phyloP scores from a whole-genome alignment of 139 green algal genomes.

The Spirogloea muscicola region DNA sequence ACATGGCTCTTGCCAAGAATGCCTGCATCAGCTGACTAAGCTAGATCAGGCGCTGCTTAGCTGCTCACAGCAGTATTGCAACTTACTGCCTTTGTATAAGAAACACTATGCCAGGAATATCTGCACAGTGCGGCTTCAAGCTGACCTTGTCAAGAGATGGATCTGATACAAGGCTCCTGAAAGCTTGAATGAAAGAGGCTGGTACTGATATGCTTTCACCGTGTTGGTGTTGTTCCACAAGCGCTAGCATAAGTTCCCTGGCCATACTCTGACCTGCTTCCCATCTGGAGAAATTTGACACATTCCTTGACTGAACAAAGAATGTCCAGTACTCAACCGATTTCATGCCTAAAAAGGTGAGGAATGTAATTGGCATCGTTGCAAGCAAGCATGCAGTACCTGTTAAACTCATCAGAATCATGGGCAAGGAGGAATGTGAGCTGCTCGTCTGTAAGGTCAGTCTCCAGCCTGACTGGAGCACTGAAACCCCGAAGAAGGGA shows the following conservation, averaged over 20 bases:
- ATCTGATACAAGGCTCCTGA: slow-evolving; percentile 24
- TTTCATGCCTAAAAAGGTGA: no score
- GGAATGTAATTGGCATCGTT: no score
- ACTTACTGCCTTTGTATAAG: no score
- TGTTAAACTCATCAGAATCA: slow-evolving; percentile 88
- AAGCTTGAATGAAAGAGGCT: slow-evolving; percentile 25
- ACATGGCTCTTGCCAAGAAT: slow-evolving; percentile 57
- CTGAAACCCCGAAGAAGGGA: slow-evolving; percentile 89
- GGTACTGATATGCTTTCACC: slow-evolving; percentile 25
- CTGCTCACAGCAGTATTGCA: no score
- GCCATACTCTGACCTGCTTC: slow-evolving; percentile 80
- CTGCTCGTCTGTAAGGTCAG: slow-evolving; percentile 80
- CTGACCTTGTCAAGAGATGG: slow-evolving; percentile 17
- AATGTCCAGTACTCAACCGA: no score
- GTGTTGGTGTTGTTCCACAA: slow-evolving; percentile 44
- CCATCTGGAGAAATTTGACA: slow-evolving; percentile 38
- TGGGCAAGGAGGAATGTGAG: slow-evolving; percentile 85
- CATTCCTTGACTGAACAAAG: no score
- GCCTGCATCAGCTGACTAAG: no score
- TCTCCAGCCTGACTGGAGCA: slow-evolving; percentile 72
- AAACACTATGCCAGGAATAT: no score
- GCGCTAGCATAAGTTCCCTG: slow-evolving; percentile 67
- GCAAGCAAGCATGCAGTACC: no score
- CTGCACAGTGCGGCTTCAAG: no score
- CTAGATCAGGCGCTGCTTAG: no score